Evolutionary conservation across 768 basidiomycete species (phyloP).

Genomic region (Boletus sensibilis): DNA sequence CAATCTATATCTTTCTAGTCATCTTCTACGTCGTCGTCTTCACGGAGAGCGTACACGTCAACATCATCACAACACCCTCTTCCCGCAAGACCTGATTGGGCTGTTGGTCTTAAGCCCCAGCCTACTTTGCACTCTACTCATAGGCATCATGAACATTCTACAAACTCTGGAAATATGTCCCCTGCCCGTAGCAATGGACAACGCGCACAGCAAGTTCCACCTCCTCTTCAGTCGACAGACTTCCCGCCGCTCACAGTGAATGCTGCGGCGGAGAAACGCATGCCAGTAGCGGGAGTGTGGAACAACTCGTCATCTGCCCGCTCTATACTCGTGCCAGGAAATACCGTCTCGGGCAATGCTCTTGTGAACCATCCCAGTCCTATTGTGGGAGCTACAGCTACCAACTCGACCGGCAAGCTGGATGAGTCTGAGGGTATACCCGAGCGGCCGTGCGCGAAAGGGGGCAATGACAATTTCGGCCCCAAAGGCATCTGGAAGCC

Average conservation of each 20-base stretch:
- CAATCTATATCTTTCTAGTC: slow-evolving; percentile 45
- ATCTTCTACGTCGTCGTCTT: slow-evolving; percentile 79
- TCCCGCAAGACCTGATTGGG: slow-evolving; percentile 86
- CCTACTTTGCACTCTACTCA: slow-evolving; percentile 57
- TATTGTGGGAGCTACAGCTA: slow-evolving; percentile 1
- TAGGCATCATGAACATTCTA: slow-evolving; percentile 53
- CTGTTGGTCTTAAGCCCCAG: slow-evolving; percentile 78
- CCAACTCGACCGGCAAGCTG: slow-evolving; percentile 23
- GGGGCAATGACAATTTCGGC: slow-evolving; percentile 38
- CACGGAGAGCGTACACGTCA: slow-evolving; percentile 73
- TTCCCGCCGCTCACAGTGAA: slow-evolving; percentile 64
- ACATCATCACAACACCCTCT: slow-evolving; percentile 75
- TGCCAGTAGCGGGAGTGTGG: slow-evolving; percentile 70
- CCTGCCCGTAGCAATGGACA: slow-evolving; percentile 39
- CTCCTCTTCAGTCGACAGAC: slow-evolving; percentile 56
- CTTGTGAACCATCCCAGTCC: slow-evolving; percentile 40
- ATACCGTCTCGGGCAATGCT: slow-evolving; percentile 34
- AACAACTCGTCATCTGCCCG: slow-evolving; percentile 53
- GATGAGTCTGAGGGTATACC: slow-evolving; percentile 48
- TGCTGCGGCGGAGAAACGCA: slow-evolving; percentile 48
- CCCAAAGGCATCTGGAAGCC: slow-evolving; percentile 33
- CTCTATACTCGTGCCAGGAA: slow-evolving; percentile 48
- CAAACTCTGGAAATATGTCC: slow-evolving; percentile 39
- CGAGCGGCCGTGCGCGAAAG: slow-evolving; percentile 51
- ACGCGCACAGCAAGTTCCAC: slow-evolving; percentile 35